phyloP scores from a whole-genome alignment of 2,329 filamentous ascomycete species.

The Phyllosticta citribraziliensis region DNA sequence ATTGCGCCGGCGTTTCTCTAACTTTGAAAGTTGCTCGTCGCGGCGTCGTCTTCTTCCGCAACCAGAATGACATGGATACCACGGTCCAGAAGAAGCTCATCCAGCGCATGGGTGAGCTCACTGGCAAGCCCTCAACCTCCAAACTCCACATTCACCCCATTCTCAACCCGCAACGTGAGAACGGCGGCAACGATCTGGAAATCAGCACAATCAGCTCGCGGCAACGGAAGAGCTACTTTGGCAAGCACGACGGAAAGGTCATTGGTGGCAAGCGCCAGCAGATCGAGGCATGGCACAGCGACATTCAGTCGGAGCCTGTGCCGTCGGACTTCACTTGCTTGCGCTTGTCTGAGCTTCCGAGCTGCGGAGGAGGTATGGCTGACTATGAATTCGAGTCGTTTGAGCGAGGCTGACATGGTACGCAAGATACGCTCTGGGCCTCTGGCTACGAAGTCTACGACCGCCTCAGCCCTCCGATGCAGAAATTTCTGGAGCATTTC shows the following conservation, averaged over 20 bases:
- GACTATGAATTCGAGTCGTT: neutral
- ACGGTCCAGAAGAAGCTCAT: constrained; percentile 44
- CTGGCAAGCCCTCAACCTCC: constrained; percentile 46
- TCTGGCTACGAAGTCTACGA: constrained; percentile 38
- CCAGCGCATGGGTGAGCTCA: constrained; percentile 47
- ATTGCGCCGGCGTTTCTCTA: neutral
- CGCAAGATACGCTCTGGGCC: constrained; percentile 24
- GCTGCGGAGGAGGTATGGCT: constrained; percentile 17
- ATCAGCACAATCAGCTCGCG: constrained; percentile 29
- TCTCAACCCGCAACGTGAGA: constrained; percentile 32
- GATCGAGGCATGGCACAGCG: constrained; percentile 43
- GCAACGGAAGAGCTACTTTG: constrained; percentile 19
- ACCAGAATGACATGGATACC: constrained; percentile 39
- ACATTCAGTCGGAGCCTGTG: constrained; percentile 31
- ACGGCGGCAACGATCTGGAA: constrained; percentile 26
- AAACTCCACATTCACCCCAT: constrained; percentile 53
- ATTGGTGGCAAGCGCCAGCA: constrained; percentile 38
- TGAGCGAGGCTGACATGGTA: neutral
- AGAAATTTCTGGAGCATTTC: constrained; percentile 38
- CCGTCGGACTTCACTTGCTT: constrained; percentile 32
- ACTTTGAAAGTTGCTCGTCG: constrained; percentile 36
- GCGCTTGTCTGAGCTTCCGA: constrained; percentile 26
- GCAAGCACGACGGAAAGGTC: constrained; percentile 2
- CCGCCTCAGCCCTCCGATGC: constrained; percentile 38
- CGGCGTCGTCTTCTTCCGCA: constrained; percentile 46